phyloP scores from a whole-genome alignment of 768 basidiomycete genomes.

The Hericium rajendrae region DNA sequence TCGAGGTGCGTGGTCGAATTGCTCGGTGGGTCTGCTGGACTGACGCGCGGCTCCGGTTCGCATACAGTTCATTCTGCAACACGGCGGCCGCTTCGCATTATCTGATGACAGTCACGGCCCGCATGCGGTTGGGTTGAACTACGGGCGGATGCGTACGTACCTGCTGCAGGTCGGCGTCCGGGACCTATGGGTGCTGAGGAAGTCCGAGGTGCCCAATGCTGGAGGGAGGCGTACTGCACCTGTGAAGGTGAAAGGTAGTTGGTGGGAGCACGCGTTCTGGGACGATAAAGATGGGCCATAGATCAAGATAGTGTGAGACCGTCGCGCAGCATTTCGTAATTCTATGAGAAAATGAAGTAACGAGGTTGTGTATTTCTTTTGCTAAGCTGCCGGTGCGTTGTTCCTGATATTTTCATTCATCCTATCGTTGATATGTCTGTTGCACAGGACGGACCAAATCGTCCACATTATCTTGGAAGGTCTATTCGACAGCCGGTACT shows the following conservation, averaged over 20 bases:
- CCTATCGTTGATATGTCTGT: too few species aligned
- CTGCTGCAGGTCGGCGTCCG: slow-evolving; percentile 46
- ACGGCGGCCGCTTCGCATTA: slow-evolving; percentile 68
- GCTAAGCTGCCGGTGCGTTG: too few species aligned
- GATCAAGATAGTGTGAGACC: not conserved
- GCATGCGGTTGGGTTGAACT: slow-evolving; percentile 81
- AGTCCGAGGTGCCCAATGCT: slow-evolving; percentile 29
- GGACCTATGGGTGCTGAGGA: slow-evolving; percentile 56
- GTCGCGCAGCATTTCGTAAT: too few species aligned
- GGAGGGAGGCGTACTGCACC: slow-evolving; percentile 37
- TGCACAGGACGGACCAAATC: too few species aligned
- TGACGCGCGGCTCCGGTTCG: not conserved
- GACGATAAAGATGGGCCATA: not conserved
- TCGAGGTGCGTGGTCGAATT: slow-evolving; percentile 42
- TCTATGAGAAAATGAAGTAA: too few species aligned
- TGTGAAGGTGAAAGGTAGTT: slow-evolving; percentile 38
- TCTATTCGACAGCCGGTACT: too few species aligned
- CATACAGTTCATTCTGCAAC: slow-evolving; percentile 55
- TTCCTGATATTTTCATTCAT: too few species aligned
- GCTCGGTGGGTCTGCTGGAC: not conserved
- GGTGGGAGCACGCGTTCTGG: slow-evolving; percentile 56
- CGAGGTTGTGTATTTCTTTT: too few species aligned
- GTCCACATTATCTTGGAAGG: too few species aligned
- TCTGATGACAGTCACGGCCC: slow-evolving; percentile 97
- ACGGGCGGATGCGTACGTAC: slow-evolving; percentile 56